Evolutionary conservation across 164 flowering plant species (phyloP), one percentile per base, ranked within the genome.

Genomic region (Akebia trifoliata): DNA sequence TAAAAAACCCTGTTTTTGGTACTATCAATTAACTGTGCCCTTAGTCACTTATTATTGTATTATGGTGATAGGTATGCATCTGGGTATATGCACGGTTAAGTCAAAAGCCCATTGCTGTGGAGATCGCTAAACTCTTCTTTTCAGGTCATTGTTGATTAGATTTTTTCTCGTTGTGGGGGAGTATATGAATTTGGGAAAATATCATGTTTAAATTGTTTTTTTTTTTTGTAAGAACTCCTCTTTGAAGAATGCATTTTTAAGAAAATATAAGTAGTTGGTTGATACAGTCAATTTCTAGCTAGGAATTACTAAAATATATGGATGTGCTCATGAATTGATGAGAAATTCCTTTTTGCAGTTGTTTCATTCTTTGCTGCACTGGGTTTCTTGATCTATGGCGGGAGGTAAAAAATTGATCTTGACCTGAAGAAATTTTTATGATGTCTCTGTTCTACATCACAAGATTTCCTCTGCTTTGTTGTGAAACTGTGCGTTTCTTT

Each of bases 301-400:
- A 32, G 25, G 26, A n/a, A 18, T 38, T 5, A 1, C 9, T 34
- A 30, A 40, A 25, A 0, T 35, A 14, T 48, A 8, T 45, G 29
- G 28, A 21, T 0, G 26, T 70, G 49, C 9, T 56, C 17, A 17
- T 28, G 4, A 40, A 26, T 35, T 65, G 15, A 46, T 28, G 6
- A 9, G 3, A 1, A 2, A 38, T 60, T 62, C 18, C 17, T 60
- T 37, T 42, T 36, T 80, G 72, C 88, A 90, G 97, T 69, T 59
- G 61, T 79, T 54, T 87, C 95, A 50, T 74, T 90, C 44, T 57
- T 66, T 66, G 89, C 87, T 69, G 97, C 97, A 43, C 54, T 87
- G 17, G 95, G 85, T 36, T 90, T 90, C 68, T 37, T 87, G 71
- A 62, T 83, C 60, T 83, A 87, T 69, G 97, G 95, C 48, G 95